Evolutionary conservation across 129 eudicot genomes (phyloP).

Genomic region (Pulicaria dysenterica): DNA sequence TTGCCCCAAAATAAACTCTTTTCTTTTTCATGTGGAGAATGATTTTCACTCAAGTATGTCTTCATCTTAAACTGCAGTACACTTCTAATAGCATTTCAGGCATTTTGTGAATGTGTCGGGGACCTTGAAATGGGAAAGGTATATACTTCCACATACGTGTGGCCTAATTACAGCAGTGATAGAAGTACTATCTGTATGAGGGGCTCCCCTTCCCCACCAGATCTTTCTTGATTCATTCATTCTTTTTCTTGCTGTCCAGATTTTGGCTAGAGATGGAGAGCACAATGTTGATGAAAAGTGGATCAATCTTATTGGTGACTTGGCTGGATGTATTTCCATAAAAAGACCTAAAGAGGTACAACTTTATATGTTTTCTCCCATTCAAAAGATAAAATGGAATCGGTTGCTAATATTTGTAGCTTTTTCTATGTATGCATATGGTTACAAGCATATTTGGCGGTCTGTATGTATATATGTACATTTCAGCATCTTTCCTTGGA

Average conservation of each 20-base stretch:
- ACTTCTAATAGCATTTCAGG: slow-evolving; percentile 82
- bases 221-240: not conserved
- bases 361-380: not conserved
- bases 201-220: not conserved
- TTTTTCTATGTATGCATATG: not conserved
- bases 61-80: slow-evolving; percentile 48
- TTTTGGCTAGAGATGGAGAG: slow-evolving; percentile 89
- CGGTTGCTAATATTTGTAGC: not conserved
- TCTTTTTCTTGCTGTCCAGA: slow-evolving; percentile 43
- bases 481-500: not conserved
- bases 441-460: not conserved
- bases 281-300: slow-evolving; percentile 81
- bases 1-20: not conserved
- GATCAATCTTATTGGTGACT: slow-evolving; percentile 79
- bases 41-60: not conserved
- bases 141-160: slow-evolving; percentile 16
- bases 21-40: slow-evolving; percentile 12
- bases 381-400: not conserved
- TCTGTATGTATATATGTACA: not conserved
- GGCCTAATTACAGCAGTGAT: slow-evolving; percentile 16
- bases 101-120: slow-evolving; percentile 98
- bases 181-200: no score
- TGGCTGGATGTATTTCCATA: slow-evolving; percentile 80
- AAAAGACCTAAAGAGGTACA: slow-evolving; percentile 96
- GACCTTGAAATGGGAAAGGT: slow-evolving; percentile 99